These are phyloP conservation scores for Lasiosphaeriaceae sp. DNA, from an alignment of 495 filamentous ascomycete genomes.

Conservation along the genomic window DNA sequence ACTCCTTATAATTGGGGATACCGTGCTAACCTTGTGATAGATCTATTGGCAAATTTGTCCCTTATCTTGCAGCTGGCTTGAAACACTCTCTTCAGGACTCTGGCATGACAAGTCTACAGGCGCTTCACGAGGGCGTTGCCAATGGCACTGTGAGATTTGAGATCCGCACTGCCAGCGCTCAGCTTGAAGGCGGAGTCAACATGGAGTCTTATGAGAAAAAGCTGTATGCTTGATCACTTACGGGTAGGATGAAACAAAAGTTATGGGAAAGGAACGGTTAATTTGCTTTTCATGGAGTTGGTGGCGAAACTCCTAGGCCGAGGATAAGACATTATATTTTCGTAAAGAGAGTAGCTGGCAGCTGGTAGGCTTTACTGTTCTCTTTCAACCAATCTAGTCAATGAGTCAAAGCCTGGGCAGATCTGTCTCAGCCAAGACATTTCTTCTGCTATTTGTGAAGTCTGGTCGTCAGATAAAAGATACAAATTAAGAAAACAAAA, in stretches of 20 bases:
- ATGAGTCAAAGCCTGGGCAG: too few species aligned
- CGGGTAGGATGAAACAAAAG: constrained; percentile 7
- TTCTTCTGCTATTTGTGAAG: too few species aligned
- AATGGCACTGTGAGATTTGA: constrained; percentile 86
- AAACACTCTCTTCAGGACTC: constrained; percentile 98
- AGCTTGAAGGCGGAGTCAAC: constrained; percentile 93
- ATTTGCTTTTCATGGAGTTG: constrained; percentile 10
- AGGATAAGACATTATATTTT: not conserved
- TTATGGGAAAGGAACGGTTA: not conserved
- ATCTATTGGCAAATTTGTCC: constrained; percentile 88
- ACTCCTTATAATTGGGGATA: not conserved
- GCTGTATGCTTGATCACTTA: constrained; percentile 70
- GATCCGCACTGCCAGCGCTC: constrained; percentile 86
- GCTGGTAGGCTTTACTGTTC: too few species aligned
- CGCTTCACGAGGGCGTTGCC: constrained; percentile 70
- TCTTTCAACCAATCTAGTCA: too few species aligned
- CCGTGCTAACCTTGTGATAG: constrained; percentile 22
- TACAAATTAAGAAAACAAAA: too few species aligned
- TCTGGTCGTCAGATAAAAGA: too few species aligned
- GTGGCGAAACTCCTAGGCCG: constrained; percentile 1
- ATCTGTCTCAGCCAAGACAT: too few species aligned
- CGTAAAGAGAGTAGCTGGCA: too few species aligned
- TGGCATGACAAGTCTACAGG: constrained; percentile 71
- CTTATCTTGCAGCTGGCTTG: constrained; percentile 89
- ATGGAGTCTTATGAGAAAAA: constrained; percentile 99